Base-by-base conservation (phyloP, 23 red algal species). In the Gracilaria domingensis region DNA sequence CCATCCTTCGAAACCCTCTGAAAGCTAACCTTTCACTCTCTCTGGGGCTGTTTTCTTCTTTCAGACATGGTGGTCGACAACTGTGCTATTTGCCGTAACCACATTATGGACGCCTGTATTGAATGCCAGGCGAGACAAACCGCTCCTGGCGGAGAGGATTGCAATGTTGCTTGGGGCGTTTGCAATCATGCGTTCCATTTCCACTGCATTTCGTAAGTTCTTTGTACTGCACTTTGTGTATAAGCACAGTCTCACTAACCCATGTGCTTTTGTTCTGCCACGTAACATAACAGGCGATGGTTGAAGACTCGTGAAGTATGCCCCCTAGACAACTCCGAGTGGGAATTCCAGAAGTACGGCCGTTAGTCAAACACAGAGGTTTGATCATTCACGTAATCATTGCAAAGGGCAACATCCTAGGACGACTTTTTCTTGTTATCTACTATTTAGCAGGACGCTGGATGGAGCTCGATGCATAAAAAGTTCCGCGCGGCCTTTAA, bases 71-170 rank as follows among this genome's bases (percentile, higher is more conserved):
- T 93, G 21, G 97, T 99, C 14, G 97, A 99, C 49, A 99, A 96
- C 80, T 99, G 97, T 75, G 97, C 97, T 56, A 99, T 99, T 59
- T 99, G 97, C 82, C 89, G 97, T 35, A 99, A 99, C 76, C 97
- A 99, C 83, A 99, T 99, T 71, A 99, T 99, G 97, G 97, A 99
- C 77, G 90, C 95, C 12, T 99, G 97, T 69, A 93, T 99, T 60
- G 97, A 99, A 60, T 99, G 97, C 72, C 97, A 99, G 81, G 97
- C 97, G 9, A 96, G 95, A 30, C 89, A 93, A 70, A 74, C 91
- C 12, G 76, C 94, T 23, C 83, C 81, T 0, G 77, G 72, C 40
- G 65, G 83, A 4, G 94, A 94, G n/a, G 93, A 99, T 23, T 99
- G 97, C 74, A 95, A 91, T 36, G 97, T 99, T 58, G 94, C 97